Conservation (phyloP, 2,329 filamentous ascomycete species). For the Neofusicoccum sp. region DNA sequence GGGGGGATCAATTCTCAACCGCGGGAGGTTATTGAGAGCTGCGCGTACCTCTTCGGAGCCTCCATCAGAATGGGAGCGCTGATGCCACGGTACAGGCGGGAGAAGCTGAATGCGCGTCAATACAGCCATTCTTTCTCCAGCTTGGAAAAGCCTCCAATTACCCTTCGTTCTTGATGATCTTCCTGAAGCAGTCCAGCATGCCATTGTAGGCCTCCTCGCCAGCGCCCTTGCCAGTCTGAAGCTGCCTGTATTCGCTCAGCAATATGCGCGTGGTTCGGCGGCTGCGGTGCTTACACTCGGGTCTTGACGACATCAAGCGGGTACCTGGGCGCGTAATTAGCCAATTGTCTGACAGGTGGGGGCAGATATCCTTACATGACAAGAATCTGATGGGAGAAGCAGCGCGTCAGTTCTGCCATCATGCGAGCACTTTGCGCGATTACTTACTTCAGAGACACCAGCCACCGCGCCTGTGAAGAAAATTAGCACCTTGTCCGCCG, state of each 20-base stretch:
- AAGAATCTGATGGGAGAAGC: conserved; percentile 65
- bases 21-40: not conserved
- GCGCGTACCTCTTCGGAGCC: conserved; percentile 71
- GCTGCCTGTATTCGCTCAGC: conserved; percentile 63
- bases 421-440: conserved; percentile 2
- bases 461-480: conserved; percentile 76
- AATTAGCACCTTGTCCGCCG: conserved; percentile 37
- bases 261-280: not conserved
- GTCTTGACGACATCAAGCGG: conserved; percentile 98
- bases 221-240: conserved; percentile 73
- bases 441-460: conserved; percentile 90
- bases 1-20: conserved; percentile 1
- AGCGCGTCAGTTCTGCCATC: conserved; percentile 30
- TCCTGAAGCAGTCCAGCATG: conserved; percentile 97
- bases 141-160: conserved; percentile 46
- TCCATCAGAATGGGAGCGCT: conserved; percentile 97
- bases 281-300: conserved; percentile 69
- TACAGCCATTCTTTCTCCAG: not conserved
- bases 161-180: conserved; percentile 97
- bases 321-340: conserved; percentile 67
- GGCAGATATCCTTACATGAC: conserved; percentile 66
- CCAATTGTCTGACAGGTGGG: conserved; percentile 14
- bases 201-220: conserved; percentile 89
- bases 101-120: conserved; percentile 60
- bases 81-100: conserved; percentile 93